Percentiles rank a stretch among this genome's conserved stretches.
Evolutionary conservation across 1,139 yeast species (phyloP).

Genomic region (Geotrichum candidum): DNA sequence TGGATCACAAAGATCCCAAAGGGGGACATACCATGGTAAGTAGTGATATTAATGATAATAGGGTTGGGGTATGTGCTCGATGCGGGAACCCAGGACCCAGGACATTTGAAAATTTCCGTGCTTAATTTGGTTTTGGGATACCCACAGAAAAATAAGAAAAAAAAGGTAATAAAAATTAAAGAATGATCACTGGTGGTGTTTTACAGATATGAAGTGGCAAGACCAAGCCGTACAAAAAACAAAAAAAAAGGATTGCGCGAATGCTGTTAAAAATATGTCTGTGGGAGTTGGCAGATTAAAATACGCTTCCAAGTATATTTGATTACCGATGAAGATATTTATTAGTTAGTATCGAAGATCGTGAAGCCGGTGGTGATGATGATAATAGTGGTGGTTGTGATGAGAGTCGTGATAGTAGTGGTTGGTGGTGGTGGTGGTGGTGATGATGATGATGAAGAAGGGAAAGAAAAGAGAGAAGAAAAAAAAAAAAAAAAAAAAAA

Average conservation of each 20-base stretch:
- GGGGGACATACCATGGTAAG: neutral
- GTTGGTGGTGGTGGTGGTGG: neutral
- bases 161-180: neutral
- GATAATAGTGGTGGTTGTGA: neutral
- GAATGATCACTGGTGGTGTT: neutral
- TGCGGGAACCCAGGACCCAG: neutral
- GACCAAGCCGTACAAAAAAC: neutral
- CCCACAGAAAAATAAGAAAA: neutral
- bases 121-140: neutral
- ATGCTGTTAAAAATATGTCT: neutral
- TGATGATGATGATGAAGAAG: neutral
- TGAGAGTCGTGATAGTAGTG: neutral
- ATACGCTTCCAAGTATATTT: neutral
- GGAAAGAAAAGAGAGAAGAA: neutral
- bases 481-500: conserved; percentile 6
- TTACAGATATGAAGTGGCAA: neutral
- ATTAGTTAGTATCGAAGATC: no score
- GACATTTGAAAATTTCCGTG: neutral
- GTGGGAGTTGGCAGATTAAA: neutral
- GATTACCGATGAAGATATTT: no score
- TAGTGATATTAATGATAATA: neutral
- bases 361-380: neutral
- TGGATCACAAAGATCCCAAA: conserved; percentile 5
- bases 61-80: neutral
- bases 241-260: no score